phyloP scores from a whole-genome alignment of 306 rosid genomes.

The Trifolium dubium region DNA sequence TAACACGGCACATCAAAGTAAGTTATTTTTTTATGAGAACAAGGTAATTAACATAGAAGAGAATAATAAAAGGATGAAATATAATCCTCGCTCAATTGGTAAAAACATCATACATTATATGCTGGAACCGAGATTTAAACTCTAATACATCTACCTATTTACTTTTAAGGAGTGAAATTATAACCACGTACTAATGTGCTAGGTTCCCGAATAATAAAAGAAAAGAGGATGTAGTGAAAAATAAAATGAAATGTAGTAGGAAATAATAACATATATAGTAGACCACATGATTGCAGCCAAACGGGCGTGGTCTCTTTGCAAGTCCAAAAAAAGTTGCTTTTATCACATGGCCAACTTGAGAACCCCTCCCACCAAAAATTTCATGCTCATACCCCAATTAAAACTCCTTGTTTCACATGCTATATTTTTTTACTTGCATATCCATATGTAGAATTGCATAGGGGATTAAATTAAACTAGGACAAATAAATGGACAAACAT shows the following conservation, averaged over 20 bases:
- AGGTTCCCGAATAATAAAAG: too few species aligned
- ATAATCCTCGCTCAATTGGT: too few species aligned
- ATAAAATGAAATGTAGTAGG: slow-evolving; percentile 45
- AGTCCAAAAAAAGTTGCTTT: slow-evolving; percentile 74
- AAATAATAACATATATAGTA: slow-evolving; percentile 62
- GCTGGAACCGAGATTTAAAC: too few species aligned
- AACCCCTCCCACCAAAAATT: slow-evolving; percentile 46
- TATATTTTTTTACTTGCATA: slow-evolving; percentile 4
- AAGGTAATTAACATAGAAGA: slow-evolving; percentile 46
- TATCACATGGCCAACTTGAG: slow-evolving; percentile 86
- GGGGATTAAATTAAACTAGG: slow-evolving; percentile 17
- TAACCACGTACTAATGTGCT: too few species aligned
- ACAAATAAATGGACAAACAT: slow-evolving; percentile 45
- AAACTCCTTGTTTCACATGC: slow-evolving; percentile 41
- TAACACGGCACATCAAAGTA: slow-evolving; percentile 37
- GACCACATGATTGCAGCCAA: slow-evolving; percentile 94
- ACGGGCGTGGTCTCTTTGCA: slow-evolving; percentile 93
- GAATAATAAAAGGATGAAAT: slow-evolving; percentile 34
- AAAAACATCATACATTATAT: too few species aligned
- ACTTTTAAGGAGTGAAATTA: too few species aligned
- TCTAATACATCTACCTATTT: too few species aligned
- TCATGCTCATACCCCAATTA: slow-evolving; percentile 51
- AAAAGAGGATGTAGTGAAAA: too few species aligned
- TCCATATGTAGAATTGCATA: slow-evolving; percentile 14
- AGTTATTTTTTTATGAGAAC: slow-evolving; percentile 28